Evolutionary conservation across 2,329 filamentous ascomycete genomes (phyloP).

Genomic region (Coniochaeta ligniaria): DNA sequence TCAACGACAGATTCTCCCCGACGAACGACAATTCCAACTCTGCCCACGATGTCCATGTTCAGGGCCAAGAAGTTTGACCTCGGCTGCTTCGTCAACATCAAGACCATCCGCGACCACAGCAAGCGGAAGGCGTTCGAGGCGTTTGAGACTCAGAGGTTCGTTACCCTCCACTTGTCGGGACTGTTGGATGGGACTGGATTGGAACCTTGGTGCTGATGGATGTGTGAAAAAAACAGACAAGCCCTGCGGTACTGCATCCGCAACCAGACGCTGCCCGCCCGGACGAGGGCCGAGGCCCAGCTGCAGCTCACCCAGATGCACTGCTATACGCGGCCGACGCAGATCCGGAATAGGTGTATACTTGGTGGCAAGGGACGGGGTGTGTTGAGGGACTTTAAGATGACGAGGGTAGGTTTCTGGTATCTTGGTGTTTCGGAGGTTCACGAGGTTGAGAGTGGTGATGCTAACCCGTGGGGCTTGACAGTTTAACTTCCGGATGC

Average conservation of each 20-base stretch:
- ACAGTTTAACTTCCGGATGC: conserved; percentile 87
- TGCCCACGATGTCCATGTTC: conserved; percentile 70
- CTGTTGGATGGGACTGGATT: not conserved
- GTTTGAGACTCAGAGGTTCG: conserved; percentile 80
- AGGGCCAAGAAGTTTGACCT: conserved; percentile 85
- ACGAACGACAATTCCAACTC: not conserved
- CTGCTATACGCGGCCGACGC: conserved; percentile 85
- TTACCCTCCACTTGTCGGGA: not conserved
- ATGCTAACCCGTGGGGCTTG: conserved; percentile 19
- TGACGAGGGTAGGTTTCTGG: conserved; percentile 69
- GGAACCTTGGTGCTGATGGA: not conserved
- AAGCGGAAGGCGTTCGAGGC: conserved; percentile 91
- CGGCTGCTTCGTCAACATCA: conserved; percentile 79
- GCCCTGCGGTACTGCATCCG: conserved; percentile 87
- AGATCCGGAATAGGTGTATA: conserved; percentile 91
- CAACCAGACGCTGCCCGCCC: conserved; percentile 77
- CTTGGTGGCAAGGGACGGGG: conserved; percentile 84
- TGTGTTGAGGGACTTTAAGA: conserved; percentile 88
- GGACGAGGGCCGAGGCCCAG: conserved; percentile 84
- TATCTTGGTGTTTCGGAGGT: not conserved
- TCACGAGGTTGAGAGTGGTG: too few species aligned
- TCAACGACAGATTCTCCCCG: not conserved
- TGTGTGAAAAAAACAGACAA: conserved; percentile 53
- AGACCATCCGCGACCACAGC: conserved; percentile 86
- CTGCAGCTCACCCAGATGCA: conserved; percentile 93